phyloP scores from a whole-genome alignment of 2,329 filamentous ascomycete genomes.

The Pestalotiopsis sp. region DNA sequence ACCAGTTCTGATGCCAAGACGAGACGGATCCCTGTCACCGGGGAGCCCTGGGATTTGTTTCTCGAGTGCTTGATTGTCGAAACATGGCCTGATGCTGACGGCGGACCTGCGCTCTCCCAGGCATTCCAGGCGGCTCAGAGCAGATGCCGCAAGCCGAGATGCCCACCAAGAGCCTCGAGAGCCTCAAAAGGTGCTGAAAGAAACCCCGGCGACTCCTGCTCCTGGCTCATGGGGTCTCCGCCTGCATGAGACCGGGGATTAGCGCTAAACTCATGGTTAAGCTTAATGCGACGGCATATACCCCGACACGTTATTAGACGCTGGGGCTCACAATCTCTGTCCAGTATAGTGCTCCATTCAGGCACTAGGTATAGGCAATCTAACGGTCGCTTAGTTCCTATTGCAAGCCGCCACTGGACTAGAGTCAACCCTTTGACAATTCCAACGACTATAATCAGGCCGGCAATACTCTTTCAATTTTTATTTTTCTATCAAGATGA shows the following conservation, averaged over 20 bases:
- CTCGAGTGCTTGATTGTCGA: conserved; percentile 11
- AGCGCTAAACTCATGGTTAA: conserved; percentile 9
- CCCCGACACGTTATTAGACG: background rate
- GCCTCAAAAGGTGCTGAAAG: background rate
- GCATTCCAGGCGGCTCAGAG: background rate
- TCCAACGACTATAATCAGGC: too few species aligned
- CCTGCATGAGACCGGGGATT: conserved; percentile 8
- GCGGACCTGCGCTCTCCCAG: background rate
- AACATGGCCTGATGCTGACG: conserved; percentile 13
- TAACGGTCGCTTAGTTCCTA: background rate
- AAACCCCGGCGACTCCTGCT: background rate
- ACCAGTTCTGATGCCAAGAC: conserved; percentile 9
- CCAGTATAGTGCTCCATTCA: background rate
- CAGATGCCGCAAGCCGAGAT: conserved; percentile 1
- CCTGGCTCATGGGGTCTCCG: background rate
- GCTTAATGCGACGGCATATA: conserved; percentile 11
- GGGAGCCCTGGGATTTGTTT: conserved; percentile 9
- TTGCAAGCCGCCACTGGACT: background rate
- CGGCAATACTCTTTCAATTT: background rate
- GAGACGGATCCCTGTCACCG: conserved; percentile 5
- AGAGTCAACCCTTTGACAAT: too few species aligned
- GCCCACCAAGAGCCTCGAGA: background rate
- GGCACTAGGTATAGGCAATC: background rate
- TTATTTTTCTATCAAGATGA: background rate
- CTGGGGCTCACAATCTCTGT: background rate